Percentiles rank a stretch among this genome's conserved stretches.
Evolutionary conservation across 2,329 filamentous ascomycete species (phyloP).

Genomic region (Colletotrichum viniferum): DNA sequence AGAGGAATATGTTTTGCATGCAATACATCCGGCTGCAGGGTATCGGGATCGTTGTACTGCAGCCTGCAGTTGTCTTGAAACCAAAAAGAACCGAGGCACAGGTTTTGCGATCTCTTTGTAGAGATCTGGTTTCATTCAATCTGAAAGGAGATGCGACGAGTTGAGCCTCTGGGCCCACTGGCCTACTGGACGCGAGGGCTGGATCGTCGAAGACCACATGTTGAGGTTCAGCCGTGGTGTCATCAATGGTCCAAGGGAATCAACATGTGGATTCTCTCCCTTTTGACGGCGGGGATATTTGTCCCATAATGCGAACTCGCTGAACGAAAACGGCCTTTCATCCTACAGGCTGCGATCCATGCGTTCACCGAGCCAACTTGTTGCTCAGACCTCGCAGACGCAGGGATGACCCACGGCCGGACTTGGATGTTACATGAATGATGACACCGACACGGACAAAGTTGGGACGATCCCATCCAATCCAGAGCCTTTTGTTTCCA

Average conservation of each 20-base stretch:
- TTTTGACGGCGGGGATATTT: neutral
- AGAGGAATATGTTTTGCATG: neutral
- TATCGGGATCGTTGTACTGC: neutral
- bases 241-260: neutral
- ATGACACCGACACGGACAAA: neutral
- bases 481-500: neutral
- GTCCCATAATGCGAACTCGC: neutral
- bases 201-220: neutral
- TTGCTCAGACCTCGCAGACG: neutral
- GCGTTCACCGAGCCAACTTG: neutral
- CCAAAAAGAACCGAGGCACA: neutral
- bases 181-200: neutral
- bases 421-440: neutral
- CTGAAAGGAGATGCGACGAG: neutral
- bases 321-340: neutral
- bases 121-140: neutral
- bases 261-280: neutral
- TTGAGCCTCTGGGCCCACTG: neutral
- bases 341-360: neutral
- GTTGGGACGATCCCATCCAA: conserved; percentile 1
- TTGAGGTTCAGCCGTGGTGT: neutral
- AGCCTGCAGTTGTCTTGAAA: neutral
- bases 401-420: neutral
- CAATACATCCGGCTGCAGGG: neutral
- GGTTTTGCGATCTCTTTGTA: neutral